phyloP scores from a whole-genome alignment of 495 filamentous ascomycete species.

The Clohesyomyces aquaticus region DNA sequence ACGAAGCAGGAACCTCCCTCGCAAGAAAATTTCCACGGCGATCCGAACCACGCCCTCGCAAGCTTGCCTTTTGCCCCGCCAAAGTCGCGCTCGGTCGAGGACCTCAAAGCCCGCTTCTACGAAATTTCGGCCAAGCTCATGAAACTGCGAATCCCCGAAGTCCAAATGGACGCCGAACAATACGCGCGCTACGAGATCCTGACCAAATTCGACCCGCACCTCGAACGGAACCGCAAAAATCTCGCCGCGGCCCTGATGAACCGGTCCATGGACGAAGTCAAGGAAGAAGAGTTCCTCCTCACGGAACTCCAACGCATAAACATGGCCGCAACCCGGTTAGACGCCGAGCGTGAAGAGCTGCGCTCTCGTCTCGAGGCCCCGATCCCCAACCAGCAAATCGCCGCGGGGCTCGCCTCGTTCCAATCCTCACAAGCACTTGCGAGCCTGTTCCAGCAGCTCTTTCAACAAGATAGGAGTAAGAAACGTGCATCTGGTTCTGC shows the following conservation, averaged over 20 bases:
- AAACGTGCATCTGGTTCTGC: constrained; percentile 57
- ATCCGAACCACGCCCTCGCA: constrained; percentile 46
- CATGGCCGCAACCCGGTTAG: constrained; percentile 75
- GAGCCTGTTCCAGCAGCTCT: constrained; percentile 76
- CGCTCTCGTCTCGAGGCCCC: constrained; percentile 77
- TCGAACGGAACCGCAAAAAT: constrained; percentile 78
- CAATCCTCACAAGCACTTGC: constrained; percentile 77
- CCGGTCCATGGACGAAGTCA: constrained; percentile 81
- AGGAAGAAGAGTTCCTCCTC: constrained; percentile 87
- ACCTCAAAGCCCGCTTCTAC: constrained; percentile 91
- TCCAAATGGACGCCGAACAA: constrained; percentile 82
- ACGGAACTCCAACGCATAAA: constrained; percentile 89
- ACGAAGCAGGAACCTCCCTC: constrained; percentile 6
- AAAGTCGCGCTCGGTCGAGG: constrained; percentile 73
- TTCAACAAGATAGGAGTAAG: constrained; percentile 80
- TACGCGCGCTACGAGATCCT: constrained; percentile 80
- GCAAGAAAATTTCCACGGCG: constrained; percentile 30
- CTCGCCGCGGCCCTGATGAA: constrained; percentile 77
- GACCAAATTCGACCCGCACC: constrained; percentile 77
- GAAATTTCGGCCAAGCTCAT: constrained; percentile 81
- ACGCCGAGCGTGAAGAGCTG: constrained; percentile 87
- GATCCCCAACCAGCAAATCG: constrained; percentile 33
- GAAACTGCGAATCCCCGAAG: constrained; percentile 76
- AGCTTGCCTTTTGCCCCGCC: constrained; percentile 49
- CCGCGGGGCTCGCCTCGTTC: constrained; percentile 64